Evolutionary conservation across 768 basidiomycete species (phyloP).

Genomic region (Termitomyces titanicus): DNA sequence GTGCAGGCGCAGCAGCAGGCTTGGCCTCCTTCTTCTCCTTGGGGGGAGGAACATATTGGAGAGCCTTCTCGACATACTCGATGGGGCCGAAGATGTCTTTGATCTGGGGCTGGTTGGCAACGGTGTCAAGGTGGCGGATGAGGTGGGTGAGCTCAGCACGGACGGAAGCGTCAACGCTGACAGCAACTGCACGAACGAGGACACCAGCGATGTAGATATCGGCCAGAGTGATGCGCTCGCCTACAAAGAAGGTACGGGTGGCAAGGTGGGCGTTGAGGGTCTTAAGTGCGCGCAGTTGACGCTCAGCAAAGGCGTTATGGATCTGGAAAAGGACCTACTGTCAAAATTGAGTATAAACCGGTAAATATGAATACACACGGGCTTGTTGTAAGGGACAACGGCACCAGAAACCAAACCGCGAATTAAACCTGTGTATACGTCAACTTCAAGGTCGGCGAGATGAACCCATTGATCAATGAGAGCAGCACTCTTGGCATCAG

Average conservation of each 20-base stretch:
- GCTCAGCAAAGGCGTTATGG: constrained; percentile 53
- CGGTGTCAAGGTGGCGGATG: constrained; percentile 82
- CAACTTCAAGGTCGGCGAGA: constrained; percentile 67
- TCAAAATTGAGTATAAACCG: not conserved
- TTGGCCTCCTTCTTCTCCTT: constrained; percentile 76
- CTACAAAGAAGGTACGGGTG: constrained; percentile 85
- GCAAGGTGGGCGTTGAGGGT: constrained; percentile 74
- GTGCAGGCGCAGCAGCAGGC: constrained; percentile 44
- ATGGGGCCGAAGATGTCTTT: constrained; percentile 62
- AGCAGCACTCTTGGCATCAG: constrained; percentile 61
- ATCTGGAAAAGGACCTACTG: constrained; percentile 32
- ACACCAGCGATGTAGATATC: constrained; percentile 70
- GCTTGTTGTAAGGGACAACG: constrained; percentile 75
- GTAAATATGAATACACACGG: constrained; percentile 41
- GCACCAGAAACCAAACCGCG: constrained; percentile 39
- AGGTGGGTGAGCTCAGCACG: constrained; percentile 72
- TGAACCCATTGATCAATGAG: constrained; percentile 84
- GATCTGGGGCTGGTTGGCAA: constrained; percentile 80
- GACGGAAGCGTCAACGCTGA: constrained; percentile 60
- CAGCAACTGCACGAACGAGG: constrained; percentile 49
- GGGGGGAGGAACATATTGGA: constrained; percentile 67
- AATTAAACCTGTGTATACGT: constrained; percentile 31
- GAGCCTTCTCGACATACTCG: constrained; percentile 63
- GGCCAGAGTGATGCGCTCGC: constrained; percentile 92
- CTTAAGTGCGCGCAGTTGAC: constrained; percentile 51